Evolutionary conservation across 2,329 filamentous ascomycete genomes (phyloP).

Genomic region (Colletotrichum shisoi): DNA sequence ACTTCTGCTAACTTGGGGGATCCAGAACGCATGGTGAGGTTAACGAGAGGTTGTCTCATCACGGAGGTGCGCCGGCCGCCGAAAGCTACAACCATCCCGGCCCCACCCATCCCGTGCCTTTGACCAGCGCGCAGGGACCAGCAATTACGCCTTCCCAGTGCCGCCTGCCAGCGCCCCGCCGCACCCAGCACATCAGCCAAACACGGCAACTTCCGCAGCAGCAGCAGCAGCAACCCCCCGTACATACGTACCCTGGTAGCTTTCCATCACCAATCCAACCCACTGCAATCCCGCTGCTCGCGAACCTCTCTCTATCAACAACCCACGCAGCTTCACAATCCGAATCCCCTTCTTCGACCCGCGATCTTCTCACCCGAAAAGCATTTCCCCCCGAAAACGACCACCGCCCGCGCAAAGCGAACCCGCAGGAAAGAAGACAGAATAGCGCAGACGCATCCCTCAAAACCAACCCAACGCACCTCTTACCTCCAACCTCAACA

Average conservation of each 20-base stretch:
- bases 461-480: slow-evolving; percentile 21
- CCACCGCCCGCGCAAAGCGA: neutral
- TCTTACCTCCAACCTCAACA: neutral
- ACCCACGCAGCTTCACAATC: neutral
- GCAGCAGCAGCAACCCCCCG: neutral
- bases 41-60: neutral
- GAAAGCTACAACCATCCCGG: slow-evolving; percentile 12
- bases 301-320: neutral
- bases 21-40: no score
- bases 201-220: slow-evolving; percentile 33
- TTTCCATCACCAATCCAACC: slow-evolving; percentile 22
- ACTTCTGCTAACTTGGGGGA: no score
- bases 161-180: slow-evolving; percentile 4
- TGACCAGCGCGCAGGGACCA: slow-evolving; percentile 2
- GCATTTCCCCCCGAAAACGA: neutral
- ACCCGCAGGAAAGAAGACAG: slow-evolving; percentile 2
- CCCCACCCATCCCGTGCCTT: neutral
- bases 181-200: slow-evolving; percentile 2
- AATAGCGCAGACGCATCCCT: neutral
- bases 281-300: neutral
- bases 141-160: slow-evolving; percentile 26
- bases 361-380: neutral
- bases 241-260: slow-evolving; percentile 4
- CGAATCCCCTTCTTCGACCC: neutral
- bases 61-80: slow-evolving; percentile 14